Percentiles rank a stretch among this genome's conserved stretches.
phyloP scores from a whole-genome alignment of 2,329 filamentous ascomycete genomes.

The Hypoxylon sp. region DNA sequence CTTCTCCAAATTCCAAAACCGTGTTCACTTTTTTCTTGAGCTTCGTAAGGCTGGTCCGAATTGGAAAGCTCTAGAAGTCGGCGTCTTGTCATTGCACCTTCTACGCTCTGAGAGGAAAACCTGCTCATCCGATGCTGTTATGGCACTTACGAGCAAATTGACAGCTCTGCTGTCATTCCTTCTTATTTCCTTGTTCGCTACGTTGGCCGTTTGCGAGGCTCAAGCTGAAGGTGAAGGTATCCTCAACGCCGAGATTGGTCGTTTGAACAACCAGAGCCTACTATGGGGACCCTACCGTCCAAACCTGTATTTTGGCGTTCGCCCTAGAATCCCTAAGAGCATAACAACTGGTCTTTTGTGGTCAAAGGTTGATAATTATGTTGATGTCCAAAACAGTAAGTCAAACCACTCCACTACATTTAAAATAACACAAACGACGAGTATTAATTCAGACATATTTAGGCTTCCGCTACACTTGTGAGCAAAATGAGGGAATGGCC shows the following conservation, averaged over 20 bases:
- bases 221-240: slow-evolving; percentile 54
- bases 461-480: slow-evolving; percentile 95
- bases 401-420: not conserved
- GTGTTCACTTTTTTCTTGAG: slow-evolving; percentile 49
- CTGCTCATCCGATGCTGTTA: slow-evolving; percentile 49
- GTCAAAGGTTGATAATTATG: slow-evolving; percentile 86
- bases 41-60: slow-evolving; percentile 25
- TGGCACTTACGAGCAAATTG: slow-evolving; percentile 52
- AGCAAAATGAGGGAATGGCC: slow-evolving; percentile 92
- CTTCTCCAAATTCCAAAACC: slow-evolving; percentile 47
- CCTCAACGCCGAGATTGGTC: slow-evolving; percentile 65
- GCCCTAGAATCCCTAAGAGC: slow-evolving; percentile 85
- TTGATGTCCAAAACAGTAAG: slow-evolving; percentile 81
- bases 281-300: slow-evolving; percentile 97
- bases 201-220: slow-evolving; percentile 47
- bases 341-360: slow-evolving; percentile 89
- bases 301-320: slow-evolving; percentile 93
- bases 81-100: slow-evolving; percentile 14
- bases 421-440: not conserved
- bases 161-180: slow-evolving; percentile 54
- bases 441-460: slow-evolving; percentile 36
- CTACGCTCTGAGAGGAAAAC: not conserved
- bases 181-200: slow-evolving; percentile 38
- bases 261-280: slow-evolving; percentile 82
- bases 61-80: slow-evolving; percentile 22